A percentile compares a stretch with the other conserved stretches of the same genome.
Evolutionary conservation across 2,329 filamentous ascomycete genomes (phyloP).

Genomic region (Purpureocillium takamizusanense): DNA sequence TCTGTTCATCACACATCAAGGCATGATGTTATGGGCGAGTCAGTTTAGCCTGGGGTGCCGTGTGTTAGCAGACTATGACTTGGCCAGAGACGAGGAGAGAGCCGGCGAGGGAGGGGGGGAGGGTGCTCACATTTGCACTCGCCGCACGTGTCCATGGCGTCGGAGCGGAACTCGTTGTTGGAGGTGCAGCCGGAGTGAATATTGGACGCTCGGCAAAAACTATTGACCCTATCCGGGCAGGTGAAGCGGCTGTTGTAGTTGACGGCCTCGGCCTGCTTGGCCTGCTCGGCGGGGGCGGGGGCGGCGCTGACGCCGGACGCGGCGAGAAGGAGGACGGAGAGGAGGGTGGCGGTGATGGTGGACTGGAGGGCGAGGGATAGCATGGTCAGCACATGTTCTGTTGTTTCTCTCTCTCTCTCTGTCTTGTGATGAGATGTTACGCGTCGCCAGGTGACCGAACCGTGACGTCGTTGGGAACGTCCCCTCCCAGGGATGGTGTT

Average conservation of each 20-base stretch:
- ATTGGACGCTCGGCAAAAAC: slow-evolving; percentile 13
- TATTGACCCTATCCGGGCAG: slow-evolving; percentile 7
- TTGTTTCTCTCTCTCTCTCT: too few species aligned
- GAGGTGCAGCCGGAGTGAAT: slow-evolving; percentile 9
- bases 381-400: too few species aligned
- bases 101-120: not conserved
- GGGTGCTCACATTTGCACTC: slow-evolving; percentile 3
- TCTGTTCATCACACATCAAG: too few species aligned
- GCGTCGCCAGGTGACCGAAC: too few species aligned
- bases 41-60: too few species aligned
- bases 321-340: not conserved
- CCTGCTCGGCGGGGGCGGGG: slow-evolving; percentile 4
- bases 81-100: not conserved
- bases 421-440: too few species aligned
- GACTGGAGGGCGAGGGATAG: not conserved
- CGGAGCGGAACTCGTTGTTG: slow-evolving; percentile 7
- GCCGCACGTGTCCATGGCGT: slow-evolving; percentile 9
- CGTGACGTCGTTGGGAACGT: too few species aligned
- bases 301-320: slow-evolving; percentile 1
- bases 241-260: slow-evolving; percentile 7
- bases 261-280: slow-evolving; percentile 2
- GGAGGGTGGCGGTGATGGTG: slow-evolving; percentile 2
- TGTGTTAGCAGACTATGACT: not conserved
- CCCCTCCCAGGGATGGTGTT: too few species aligned
- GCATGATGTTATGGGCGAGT: too few species aligned